phyloP scores from a whole-genome alignment of 2,329 filamentous ascomycete genomes.

The Phyllosticta ampelicida region DNA sequence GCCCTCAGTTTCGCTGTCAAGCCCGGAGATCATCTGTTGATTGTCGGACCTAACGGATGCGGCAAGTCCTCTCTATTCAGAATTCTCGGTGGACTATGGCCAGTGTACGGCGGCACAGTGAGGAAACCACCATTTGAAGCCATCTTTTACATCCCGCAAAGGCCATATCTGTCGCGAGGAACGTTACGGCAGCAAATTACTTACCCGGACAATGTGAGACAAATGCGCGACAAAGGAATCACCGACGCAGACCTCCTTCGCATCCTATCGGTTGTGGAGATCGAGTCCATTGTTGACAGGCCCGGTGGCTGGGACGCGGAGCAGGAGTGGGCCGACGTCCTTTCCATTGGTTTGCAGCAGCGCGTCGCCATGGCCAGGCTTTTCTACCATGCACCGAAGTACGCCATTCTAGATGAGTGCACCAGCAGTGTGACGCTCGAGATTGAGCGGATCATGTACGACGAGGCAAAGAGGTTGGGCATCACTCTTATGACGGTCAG shows the following conservation, averaged over 20 bases:
- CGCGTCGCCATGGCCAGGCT: constrained; percentile 91
- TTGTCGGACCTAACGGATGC: constrained; percentile 93
- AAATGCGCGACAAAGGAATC: constrained; percentile 75
- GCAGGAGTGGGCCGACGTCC: constrained; percentile 90
- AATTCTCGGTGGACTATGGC: constrained; percentile 93
- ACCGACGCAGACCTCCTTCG: constrained; percentile 69
- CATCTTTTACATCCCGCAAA: constrained; percentile 97
- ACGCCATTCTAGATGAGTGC: constrained; percentile 95
- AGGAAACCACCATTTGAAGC: constrained; percentile 83
- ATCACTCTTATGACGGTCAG: constrained; percentile 97
- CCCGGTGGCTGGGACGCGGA: constrained; percentile 85
- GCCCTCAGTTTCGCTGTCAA: constrained; percentile 79
- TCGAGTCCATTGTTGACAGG: constrained; percentile 70
- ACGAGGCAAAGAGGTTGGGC: constrained; percentile 80
- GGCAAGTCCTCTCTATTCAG: constrained; percentile 94
- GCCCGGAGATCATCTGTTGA: constrained; percentile 80
- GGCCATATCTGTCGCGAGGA: constrained; percentile 84
- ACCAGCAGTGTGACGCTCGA: constrained; percentile 92
- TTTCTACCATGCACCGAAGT: constrained; percentile 86
- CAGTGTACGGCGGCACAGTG: constrained; percentile 89
- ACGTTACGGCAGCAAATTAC: constrained; percentile 94
- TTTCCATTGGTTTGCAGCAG: constrained; percentile 88
- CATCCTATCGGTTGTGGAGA: constrained; percentile 69
- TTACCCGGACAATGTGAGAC: constrained; percentile 79
- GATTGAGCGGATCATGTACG: constrained; percentile 93